Evolutionary conservation across 192 early-diverging fungal species (phyloP).

Genomic region (Rhizophagus sp.): DNA sequence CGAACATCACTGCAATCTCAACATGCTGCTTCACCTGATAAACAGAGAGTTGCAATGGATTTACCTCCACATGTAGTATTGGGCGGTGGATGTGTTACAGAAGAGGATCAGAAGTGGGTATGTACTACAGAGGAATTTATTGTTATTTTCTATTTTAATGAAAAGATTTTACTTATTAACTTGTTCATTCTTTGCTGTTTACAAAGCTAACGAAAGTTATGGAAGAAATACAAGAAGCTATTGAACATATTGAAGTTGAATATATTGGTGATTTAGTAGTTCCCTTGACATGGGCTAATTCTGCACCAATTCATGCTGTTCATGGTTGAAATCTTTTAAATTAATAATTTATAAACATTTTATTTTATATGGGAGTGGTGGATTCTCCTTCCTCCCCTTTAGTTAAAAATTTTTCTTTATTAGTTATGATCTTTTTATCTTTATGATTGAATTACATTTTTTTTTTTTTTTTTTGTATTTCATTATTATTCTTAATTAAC

Average conservation of each 20-base stretch:
- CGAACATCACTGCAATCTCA: not conserved
- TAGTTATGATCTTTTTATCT: no score
- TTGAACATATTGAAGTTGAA: conserved; percentile 23
- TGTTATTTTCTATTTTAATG: not conserved
- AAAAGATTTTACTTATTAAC: not conserved
- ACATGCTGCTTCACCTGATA: not conserved
- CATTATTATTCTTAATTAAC: no score
- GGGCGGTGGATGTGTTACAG: not conserved
- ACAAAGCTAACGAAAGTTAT: conserved; percentile 16
- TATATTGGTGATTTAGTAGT: conserved; percentile 28
- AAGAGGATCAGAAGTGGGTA: conserved; percentile 17
- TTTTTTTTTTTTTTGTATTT: no score
- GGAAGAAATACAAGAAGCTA: conserved; percentile 22
- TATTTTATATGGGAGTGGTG: not conserved
- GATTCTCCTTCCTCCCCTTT: no score
- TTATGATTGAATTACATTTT: no score
- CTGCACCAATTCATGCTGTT: conserved; percentile 17
- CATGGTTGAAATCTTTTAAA: conserved; percentile 1
- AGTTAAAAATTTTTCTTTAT: no score
- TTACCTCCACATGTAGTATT: conserved; percentile 12
- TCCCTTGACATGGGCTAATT: conserved; percentile 9
- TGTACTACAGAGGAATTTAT: not conserved
- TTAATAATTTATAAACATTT: not conserved
- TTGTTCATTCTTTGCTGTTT: not conserved
- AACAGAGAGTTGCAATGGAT: not conserved